phyloP scores from a whole-genome alignment of 2,329 filamentous ascomycete species.

The Plenodomus tracheiphilus region DNA sequence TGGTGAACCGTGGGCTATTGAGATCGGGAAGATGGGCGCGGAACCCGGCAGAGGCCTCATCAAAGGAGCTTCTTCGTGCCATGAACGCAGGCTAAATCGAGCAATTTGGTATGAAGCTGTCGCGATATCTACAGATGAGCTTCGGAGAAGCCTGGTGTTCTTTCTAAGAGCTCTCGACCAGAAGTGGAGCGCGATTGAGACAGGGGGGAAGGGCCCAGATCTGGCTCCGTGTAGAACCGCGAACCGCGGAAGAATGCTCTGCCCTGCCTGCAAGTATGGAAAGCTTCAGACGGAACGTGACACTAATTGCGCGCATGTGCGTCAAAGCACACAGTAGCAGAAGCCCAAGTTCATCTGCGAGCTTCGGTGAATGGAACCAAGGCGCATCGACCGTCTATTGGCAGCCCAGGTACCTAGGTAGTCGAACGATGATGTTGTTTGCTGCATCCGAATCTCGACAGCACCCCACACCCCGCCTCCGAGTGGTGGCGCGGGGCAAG shows the following conservation, averaged over 20 bases:
- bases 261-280: too few species aligned
- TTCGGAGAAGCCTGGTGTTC: too few species aligned
- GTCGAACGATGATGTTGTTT: too few species aligned
- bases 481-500: not conserved
- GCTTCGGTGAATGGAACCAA: too few species aligned
- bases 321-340: too few species aligned
- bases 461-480: not conserved
- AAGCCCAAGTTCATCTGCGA: too few species aligned
- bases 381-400: too few species aligned
- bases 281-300: not conserved
- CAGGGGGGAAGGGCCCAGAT: slow-evolving; percentile 4
- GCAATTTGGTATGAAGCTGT: too few species aligned
- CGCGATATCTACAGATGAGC: too few species aligned
- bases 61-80: slow-evolving; percentile 25
- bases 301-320: too few species aligned
- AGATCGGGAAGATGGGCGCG: slow-evolving; percentile 67
- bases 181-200: not conserved
- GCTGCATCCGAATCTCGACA: too few species aligned
- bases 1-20: slow-evolving; percentile 62
- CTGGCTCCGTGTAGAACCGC: slow-evolving; percentile 5
- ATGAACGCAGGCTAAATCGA: slow-evolving; percentile 7
- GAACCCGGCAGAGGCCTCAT: slow-evolving; percentile 47
- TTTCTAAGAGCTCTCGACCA: not conserved
- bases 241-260: slow-evolving; percentile 15
- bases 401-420: too few species aligned